A percentile compares a stretch with the other conserved stretches of the same genome.
phyloP scores from a whole-genome alignment of 2,329 filamentous ascomycete genomes.

The Cladobotryum mycophilum region DNA sequence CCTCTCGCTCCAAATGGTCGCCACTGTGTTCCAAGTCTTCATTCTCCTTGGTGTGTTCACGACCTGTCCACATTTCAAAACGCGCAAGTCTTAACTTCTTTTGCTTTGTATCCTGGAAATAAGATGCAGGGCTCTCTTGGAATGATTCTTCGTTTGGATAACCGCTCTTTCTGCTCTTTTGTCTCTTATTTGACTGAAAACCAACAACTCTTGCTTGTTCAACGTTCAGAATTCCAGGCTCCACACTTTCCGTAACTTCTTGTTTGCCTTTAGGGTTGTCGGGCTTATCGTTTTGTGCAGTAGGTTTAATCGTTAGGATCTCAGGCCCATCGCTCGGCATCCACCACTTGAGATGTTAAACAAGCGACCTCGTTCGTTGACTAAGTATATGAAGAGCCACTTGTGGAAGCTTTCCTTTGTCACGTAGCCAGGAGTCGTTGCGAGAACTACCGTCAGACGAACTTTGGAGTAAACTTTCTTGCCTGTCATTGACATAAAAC shows the following conservation, averaged over 20 bases:
- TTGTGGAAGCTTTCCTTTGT: neutral
- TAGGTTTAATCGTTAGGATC: neutral
- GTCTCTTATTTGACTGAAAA: neutral
- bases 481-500: constrained; percentile 15
- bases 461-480: neutral
- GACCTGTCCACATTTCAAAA: no score
- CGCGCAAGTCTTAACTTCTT: neutral
- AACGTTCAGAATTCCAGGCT: neutral
- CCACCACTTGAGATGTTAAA: neutral
- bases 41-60: no score
- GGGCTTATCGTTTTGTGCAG: neutral
- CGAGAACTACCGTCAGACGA: neutral
- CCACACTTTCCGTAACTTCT: neutral
- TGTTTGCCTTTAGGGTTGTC: neutral
- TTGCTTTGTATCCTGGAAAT: neutral
- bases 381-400: neutral
- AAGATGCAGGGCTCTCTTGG: neutral
- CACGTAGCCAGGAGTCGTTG: neutral
- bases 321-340: neutral
- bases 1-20: no score
- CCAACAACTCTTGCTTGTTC: neutral
- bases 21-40: no score
- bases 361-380: neutral
- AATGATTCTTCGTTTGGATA: neutral
- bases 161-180: no score